Evolutionary conservation across 345 rosid species (phyloP).

Genomic region (Arabidopsis thaliana): TAIR10.1 NC_003074.8:3562501-3563000

Average conservation of each 20-base stretch:
- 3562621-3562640: not conserved
- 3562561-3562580: not conserved
- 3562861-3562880: too few relatives aligned
- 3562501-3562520: not conserved
- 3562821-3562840: too few relatives aligned
- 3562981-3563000: too few relatives aligned
- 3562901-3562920: too few relatives aligned
- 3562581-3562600: slow-evolving; percentile 14
- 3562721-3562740: not conserved
- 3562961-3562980: too few relatives aligned
- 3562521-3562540: slow-evolving; percentile 4
- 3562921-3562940: too few relatives aligned
- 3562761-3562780: not conserved
- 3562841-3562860: too few relatives aligned
- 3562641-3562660: slow-evolving; percentile 7
- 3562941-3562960: too few relatives aligned
- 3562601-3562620: slow-evolving; percentile 5
- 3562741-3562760: not conserved
- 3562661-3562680: not conserved
- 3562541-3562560: slow-evolving; percentile 3
- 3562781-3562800: slow-evolving; percentile 1
- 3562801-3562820: not conserved
- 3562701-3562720: not conserved
- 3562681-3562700: not conserved
- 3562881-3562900: too few relatives aligned